Evolutionary conservation across 208 protist species (phyloP), one percentile per base, ranked within the genome.

Genomic region (Vickermania spadyakhi): DNA sequence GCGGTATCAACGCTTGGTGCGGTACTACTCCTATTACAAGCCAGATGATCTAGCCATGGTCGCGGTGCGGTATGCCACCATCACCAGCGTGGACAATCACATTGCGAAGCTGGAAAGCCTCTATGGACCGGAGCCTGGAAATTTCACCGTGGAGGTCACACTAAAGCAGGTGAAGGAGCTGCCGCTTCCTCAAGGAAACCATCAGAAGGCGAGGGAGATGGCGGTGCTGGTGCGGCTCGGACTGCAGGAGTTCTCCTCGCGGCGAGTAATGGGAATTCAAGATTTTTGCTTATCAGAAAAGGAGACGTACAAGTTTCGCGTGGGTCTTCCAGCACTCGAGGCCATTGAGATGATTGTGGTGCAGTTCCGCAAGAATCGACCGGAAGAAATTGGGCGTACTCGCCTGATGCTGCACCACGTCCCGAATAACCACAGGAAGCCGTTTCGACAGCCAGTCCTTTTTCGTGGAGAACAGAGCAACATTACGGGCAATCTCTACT

Each of bases 11-110:
- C 75, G 84, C 7, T 53, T 94, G 59, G 60, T 71, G 36, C 57
- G 75, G 54, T 91, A 77, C 67, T 89, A 79, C 63, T 81, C 73
- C 59, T 90, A 84, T 64, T 91, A 94, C 66, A 31, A 81, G 11
- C 81, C 67, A 1, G 56, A 56, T 1, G 73, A 88, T 60, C 62
- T 94, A 28, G 72, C 72, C 27, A 73, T 62, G 58, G 76, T 79
- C 30, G 75, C 86, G 36, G 66, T 91, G 28, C 72, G 72, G 50
- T 91, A 79, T 68, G 71, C 75, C 13, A 79, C 62, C 22, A 87
- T 65, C 55, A 60, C 85, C 45, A 86, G 91, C 66, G 62, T 88
- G 25, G 75, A 83, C 14, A 74, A 72, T 14, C 77, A 86, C 69
- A 54, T 94, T 31, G 59, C 68, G 49, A 70, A 68, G 28, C 70